phyloP scores from a whole-genome alignment of 1,284 basidiomycete species.

The Peniophora sp. region DNA sequence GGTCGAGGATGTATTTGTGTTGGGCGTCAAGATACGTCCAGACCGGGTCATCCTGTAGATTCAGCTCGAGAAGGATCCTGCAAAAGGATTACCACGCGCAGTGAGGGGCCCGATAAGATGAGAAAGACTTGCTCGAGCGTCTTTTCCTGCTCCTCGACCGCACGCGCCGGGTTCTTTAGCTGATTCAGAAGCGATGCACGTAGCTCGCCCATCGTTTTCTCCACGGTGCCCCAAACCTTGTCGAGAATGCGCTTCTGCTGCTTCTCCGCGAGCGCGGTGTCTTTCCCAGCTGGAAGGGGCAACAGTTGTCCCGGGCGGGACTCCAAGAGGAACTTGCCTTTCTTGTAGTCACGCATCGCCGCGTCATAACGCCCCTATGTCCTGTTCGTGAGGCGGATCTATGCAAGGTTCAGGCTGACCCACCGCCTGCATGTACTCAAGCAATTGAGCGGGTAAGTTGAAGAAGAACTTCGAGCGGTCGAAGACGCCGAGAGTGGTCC shows the following conservation, averaged over 20 bases:
- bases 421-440: slow-evolving; percentile 85
- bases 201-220: slow-evolving; percentile 94
- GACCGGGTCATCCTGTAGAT: slow-evolving; percentile 78
- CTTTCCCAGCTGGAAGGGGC: slow-evolving; percentile 50
- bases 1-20: slow-evolving; percentile 77
- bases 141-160: slow-evolving; percentile 93
- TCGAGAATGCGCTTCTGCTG: slow-evolving; percentile 91
- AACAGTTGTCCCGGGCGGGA: slow-evolving; percentile 81
- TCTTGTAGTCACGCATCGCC: slow-evolving; percentile 94
- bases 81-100: not conserved
- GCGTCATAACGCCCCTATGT: slow-evolving; percentile 85
- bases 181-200: slow-evolving; percentile 68
- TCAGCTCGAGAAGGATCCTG: slow-evolving; percentile 82
- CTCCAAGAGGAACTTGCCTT: slow-evolving; percentile 88
- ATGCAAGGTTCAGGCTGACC: slow-evolving; percentile 19
- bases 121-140: slow-evolving; percentile 77
- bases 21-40: slow-evolving; percentile 95
- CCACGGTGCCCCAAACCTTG: slow-evolving; percentile 94
- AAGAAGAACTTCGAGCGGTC: slow-evolving; percentile 98
- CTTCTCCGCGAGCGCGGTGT: slow-evolving; percentile 47
- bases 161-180: slow-evolving; percentile 71
- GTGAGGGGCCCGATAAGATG: not conserved
- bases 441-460: slow-evolving; percentile 90
- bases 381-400: not conserved
- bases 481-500: slow-evolving; percentile 91